Percentiles rank a stretch among this genome's conserved stretches.
Conservation (phyloP, 1,284 basidiomycete genomes). For the Coniferiporia weirii region DNA sequence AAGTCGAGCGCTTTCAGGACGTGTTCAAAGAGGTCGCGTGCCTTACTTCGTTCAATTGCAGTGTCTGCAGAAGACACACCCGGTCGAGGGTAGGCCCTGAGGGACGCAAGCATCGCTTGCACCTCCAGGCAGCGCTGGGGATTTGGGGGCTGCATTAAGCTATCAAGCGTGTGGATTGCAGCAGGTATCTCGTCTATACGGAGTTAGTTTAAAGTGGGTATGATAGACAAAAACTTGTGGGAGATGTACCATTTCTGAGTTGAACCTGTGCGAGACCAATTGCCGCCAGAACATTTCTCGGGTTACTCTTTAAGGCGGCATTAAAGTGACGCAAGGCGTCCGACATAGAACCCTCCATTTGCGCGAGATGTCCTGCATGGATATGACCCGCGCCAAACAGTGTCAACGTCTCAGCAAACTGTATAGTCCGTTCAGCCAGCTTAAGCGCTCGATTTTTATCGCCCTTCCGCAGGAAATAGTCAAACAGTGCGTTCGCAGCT, state of each 20-base stretch:
- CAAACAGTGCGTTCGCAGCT: constrained; percentile 73
- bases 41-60: constrained; percentile 64
- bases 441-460: constrained; percentile 56
- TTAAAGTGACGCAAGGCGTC: constrained; percentile 73
- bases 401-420: constrained; percentile 84
- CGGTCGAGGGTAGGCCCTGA: constrained; percentile 74
- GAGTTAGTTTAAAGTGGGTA: not conserved
- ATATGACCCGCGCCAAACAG: constrained; percentile 77
- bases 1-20: constrained; percentile 61
- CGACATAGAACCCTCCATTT: constrained; percentile 51
- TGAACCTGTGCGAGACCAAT: constrained; percentile 86
- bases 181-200: constrained; percentile 65
- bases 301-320: constrained; percentile 69
- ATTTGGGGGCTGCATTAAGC: constrained; percentile 62
- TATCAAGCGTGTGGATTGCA: constrained; percentile 85
- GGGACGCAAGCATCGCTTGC: constrained; percentile 81
- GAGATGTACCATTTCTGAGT: constrained; percentile 62
- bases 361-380: constrained; percentile 72
- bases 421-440: constrained; percentile 86
- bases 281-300: constrained; percentile 71
- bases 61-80: constrained; percentile 73
- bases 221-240: not conserved
- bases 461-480: constrained; percentile 66
- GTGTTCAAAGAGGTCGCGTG: constrained; percentile 78
- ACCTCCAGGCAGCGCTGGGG: constrained; percentile 72